Evolutionary conservation across 202 grass and related monocot genomes (phyloP), one percentile per base, ranked within the genome.

Genomic region (Panicum virgatum): DNA sequence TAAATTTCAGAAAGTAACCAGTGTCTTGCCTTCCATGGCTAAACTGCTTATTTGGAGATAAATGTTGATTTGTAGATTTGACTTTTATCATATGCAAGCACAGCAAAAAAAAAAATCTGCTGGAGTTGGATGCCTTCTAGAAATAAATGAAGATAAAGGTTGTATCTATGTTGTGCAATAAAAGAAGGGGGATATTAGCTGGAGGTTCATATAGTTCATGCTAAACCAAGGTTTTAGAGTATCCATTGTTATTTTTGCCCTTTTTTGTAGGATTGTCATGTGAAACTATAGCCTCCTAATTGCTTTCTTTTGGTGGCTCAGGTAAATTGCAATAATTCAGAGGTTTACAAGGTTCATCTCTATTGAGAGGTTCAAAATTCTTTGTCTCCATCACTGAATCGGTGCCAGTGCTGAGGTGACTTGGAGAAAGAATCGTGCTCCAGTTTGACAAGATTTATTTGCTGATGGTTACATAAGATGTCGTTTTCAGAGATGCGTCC

Each of bases 401-500:
- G 12, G 23, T 78, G 30, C 36, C 69, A 54, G 3, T 71, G 6
- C 30, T 36, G 7, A 38, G 81, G 72, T 67, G 12, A 14, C n/a
- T 70, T 70, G 73, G 52, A 62, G 29, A 50, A 26, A 66, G 67
- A 39, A 30, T 27, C 30, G 25, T 34, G 18, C 39, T 59, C 76
- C 1, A 12, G 11, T 72, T 54, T 82, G 65, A 29, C 37, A 54
- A 77, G 43, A 27, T 50, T 87, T 64, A 57, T 47, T 42, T 6
- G 11, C 58, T 20, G 6, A 72, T 29, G 51, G 59, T 32, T 74
- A 51, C 42, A 26, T 48, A 30, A 56, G 47, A 53, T 82, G 60
- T 73, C 65, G 40, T 62, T 62, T 84, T 58, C 62, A 66, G 59
- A 73, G 72, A 73, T 85, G 72, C 78, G 73, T 82, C 65, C 59